Evolutionary conservation across 441 rosid genomes (phyloP).

Genomic region (Hura crepitans): DNA sequence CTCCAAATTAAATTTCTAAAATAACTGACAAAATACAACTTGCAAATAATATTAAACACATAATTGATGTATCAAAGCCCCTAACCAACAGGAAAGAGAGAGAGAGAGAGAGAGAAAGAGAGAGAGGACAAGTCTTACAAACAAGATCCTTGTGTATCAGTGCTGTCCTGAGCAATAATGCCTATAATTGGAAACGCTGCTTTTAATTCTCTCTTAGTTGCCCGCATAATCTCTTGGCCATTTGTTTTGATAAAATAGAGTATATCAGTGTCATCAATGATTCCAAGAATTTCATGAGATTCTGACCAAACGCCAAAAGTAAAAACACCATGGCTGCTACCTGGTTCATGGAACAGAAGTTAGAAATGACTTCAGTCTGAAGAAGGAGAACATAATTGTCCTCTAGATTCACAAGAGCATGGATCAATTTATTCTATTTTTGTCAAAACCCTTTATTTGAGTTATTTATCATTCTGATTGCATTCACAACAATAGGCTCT

Average conservation of each 20-base stretch:
- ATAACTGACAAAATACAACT: background rate
- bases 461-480: background rate
- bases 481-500: background rate
- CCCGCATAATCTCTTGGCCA: slow-evolving; percentile 74
- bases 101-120: no score
- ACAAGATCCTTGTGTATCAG: slow-evolving; percentile 44
- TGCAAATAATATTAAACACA: background rate
- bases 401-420: background rate
- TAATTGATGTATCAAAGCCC: background rate
- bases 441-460: background rate
- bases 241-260: slow-evolving; percentile 74
- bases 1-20: background rate
- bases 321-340: slow-evolving; percentile 46
- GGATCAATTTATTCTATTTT: background rate
- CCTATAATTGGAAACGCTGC: slow-evolving; percentile 62
- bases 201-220: slow-evolving; percentile 55
- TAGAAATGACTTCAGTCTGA: slow-evolving; percentile 22
- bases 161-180: slow-evolving; percentile 49
- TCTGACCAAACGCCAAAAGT: slow-evolving; percentile 85
- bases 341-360: slow-evolving; percentile 44
- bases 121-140: slow-evolving; percentile 48
- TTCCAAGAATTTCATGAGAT: slow-evolving; percentile 76
- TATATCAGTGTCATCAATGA: slow-evolving; percentile 57
- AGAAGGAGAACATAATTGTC: slow-evolving; percentile 8
- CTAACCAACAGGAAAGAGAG: no score